These are phyloP conservation scores for Pueraria montana DNA, from an alignment of 306 rosid species.

Conservation along the genomic window DNA sequence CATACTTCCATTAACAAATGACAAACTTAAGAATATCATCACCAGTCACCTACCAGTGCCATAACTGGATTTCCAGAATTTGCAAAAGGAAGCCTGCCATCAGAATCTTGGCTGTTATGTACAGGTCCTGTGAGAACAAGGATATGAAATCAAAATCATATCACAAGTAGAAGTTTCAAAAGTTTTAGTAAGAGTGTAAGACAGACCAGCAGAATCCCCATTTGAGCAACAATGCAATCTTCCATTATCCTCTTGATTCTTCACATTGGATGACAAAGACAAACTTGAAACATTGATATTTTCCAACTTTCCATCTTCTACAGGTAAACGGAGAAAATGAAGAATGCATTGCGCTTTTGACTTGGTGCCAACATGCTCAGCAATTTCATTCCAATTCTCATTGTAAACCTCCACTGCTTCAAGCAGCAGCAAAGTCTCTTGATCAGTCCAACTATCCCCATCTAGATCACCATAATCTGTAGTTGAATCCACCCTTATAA, in stretches of 20 bases:
- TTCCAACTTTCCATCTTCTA: conserved; percentile 12
- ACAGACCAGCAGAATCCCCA: conserved; percentile 8
- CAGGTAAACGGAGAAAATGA: conserved; percentile 25
- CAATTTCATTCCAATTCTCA: too few relatives aligned
- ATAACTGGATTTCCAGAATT: conserved; percentile 28
- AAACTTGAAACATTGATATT: conserved; percentile 3
- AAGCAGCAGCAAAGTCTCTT: too few relatives aligned
- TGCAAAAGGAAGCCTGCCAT: conserved; percentile 5
- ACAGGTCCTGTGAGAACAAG: background rate
- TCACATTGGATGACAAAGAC: background rate
- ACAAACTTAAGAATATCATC: background rate
- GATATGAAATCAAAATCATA: conserved; percentile 10
- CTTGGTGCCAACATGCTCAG: conserved; percentile 29
- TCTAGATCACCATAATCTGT: too few relatives aligned
- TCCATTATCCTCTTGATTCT: conserved; percentile 4
- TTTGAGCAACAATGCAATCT: conserved; percentile 7
- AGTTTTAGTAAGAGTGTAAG: background rate
- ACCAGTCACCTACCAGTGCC: conserved; percentile 26
- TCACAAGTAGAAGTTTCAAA: background rate
- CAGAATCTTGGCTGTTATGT: conserved; percentile 4
- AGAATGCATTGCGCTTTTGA: conserved; percentile 21
- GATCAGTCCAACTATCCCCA: too few relatives aligned
- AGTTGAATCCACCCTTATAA: background rate
- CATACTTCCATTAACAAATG: background rate
- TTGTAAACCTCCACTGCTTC: too few relatives aligned